Evolutionary conservation across 2,329 filamentous ascomycete genomes (phyloP).

Genomic region (Remersonia thermophila): DNA sequence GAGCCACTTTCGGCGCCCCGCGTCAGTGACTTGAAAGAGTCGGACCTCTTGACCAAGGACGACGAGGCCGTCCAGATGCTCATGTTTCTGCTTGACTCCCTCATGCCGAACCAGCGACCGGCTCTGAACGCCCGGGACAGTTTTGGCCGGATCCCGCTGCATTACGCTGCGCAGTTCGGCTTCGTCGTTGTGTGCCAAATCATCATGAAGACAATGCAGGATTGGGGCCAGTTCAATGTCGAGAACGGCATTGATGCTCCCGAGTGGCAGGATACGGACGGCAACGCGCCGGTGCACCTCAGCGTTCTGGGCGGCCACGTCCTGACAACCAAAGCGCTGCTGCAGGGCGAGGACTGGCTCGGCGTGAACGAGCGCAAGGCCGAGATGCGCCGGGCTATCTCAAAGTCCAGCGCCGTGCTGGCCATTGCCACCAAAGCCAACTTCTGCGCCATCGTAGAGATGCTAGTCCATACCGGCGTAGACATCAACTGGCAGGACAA

Average conservation of each 20-base stretch:
- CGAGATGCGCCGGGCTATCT: slow-evolving; percentile 54
- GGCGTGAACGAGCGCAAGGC: slow-evolving; percentile 50
- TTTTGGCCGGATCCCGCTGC: slow-evolving; percentile 73
- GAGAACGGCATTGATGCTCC: slow-evolving; percentile 74
- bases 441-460: slow-evolving; percentile 69
- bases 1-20: slow-evolving; percentile 51
- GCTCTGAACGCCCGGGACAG: slow-evolving; percentile 61
- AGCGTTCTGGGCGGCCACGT: slow-evolving; percentile 86
- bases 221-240: slow-evolving; percentile 78
- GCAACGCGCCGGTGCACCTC: slow-evolving; percentile 81
- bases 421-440: slow-evolving; percentile 82
- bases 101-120: slow-evolving; percentile 53
- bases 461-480: slow-evolving; percentile 80
- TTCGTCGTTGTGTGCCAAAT: slow-evolving; percentile 83
- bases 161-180: slow-evolving; percentile 91
- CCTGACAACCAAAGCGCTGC: slow-evolving; percentile 66
- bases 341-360: slow-evolving; percentile 70
- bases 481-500: slow-evolving; percentile 90
- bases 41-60: slow-evolving; percentile 51
- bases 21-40: slow-evolving; percentile 53
- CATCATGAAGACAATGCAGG: slow-evolving; percentile 77
- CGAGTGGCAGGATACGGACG: slow-evolving; percentile 86
- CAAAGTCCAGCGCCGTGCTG: slow-evolving; percentile 78
- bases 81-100: slow-evolving; percentile 49
- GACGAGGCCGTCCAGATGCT: slow-evolving; percentile 66